Evolutionary conservation across 805 yeast genomes (phyloP), one percentile per base, ranked within the genome.

Genomic region (Wickerhamiella sorbophila): DNA sequence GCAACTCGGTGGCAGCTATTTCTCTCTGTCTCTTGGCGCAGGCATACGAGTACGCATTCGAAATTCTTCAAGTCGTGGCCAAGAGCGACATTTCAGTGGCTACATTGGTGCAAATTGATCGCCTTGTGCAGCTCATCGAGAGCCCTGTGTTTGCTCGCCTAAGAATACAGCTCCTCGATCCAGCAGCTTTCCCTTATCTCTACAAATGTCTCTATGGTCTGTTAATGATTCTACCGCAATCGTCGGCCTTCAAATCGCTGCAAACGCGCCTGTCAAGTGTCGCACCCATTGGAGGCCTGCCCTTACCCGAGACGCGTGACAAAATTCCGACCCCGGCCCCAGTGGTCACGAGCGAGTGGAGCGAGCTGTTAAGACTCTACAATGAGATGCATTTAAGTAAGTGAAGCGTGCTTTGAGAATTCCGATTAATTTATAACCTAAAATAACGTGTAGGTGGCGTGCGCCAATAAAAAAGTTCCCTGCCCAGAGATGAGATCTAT

Each of bases 221-320:
- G 24, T 65, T 91, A 45, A 91, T 91, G 98, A 69, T 91, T 4
- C 61, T 91, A 39, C 98, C 98, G 0, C 98, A 91, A 57, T 84
- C 95, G 0, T 72, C 83, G 10, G 94, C 97, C 0, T 91, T 84
- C 57, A 75, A 72, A n/a, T 75, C 82, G 0, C 66, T 91, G 48
- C 79, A 79, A 49, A 82, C 79, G 52, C 68, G 98, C 45, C 66
- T 91, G 39, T 72, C 72, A 39, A 67, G 82, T 31, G 71, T 80
- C 17, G 53, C 63, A 5, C 55, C 60, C 3, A 55, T 64, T 35
- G 64, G 62, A 4, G 54, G 53, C 32, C 50, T 63, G 26, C 61
- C 60, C 27, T 31, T 55, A 5, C 58, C 57, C 10, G 36, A 26
- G 33, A 16, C 33, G 33, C 27, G 36, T 18, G 34, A 48, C 48